Evolutionary conservation across 2,329 filamentous ascomycete species (phyloP).

Genomic region (Scedosporium aurantiacum): DNA sequence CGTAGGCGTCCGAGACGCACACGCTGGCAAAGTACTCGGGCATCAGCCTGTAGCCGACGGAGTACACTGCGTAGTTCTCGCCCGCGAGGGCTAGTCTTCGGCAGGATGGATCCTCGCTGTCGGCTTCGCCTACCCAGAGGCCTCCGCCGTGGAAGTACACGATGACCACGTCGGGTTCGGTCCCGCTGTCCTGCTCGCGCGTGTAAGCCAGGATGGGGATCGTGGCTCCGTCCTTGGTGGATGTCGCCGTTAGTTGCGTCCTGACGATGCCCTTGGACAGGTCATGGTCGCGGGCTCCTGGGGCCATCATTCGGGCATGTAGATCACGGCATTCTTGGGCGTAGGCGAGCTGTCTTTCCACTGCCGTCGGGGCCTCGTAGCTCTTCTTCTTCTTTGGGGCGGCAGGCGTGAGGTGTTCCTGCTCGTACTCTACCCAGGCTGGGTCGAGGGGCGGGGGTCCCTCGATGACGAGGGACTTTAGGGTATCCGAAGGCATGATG

Average conservation of each 20-base stretch:
- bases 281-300: conserved; percentile 23
- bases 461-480: conserved; percentile 17
- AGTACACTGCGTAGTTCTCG: conserved; percentile 24
- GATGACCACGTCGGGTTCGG: conserved; percentile 17
- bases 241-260: conserved; percentile 19
- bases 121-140: conserved; percentile 33
- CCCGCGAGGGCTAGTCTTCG: conserved; percentile 23
- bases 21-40: conserved; percentile 25
- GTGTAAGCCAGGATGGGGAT: conserved; percentile 27
- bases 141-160: conserved; percentile 40
- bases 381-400: conserved; percentile 14
- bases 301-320: conserved; percentile 23
- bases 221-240: conserved; percentile 19
- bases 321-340: conserved; percentile 27
- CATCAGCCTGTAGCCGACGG: conserved; percentile 34
- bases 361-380: conserved; percentile 17
- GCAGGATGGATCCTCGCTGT: conserved; percentile 37
- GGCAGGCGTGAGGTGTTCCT: conserved; percentile 15
- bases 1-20: conserved; percentile 30
- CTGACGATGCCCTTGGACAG: conserved; percentile 23
- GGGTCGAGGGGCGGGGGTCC: conserved; percentile 26
- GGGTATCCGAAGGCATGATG: conserved; percentile 2
- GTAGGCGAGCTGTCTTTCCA: conserved; percentile 28
- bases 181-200: conserved; percentile 9
- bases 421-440: conserved; percentile 28